Percentiles rank a stretch among this genome's conserved stretches.
phyloP scores from a whole-genome alignment of 192 early-diverging fungal genomes.

The Coemansia sp. region DNA sequence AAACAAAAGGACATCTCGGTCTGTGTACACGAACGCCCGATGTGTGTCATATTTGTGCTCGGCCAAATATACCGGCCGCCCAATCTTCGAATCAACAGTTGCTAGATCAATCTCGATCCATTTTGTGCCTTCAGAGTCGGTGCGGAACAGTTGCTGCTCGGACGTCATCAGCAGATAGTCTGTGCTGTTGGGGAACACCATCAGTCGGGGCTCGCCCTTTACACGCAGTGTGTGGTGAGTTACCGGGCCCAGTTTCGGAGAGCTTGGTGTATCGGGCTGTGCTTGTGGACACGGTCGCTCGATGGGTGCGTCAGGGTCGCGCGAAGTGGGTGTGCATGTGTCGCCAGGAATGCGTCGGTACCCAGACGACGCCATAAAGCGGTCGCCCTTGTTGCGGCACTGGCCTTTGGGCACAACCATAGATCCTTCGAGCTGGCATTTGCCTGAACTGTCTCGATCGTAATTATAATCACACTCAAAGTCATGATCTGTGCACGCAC shows the following conservation, averaged over 20 bases:
- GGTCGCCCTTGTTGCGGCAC: constrained; percentile 63
- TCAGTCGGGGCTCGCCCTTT: constrained; percentile 56
- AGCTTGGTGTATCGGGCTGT: constrained; percentile 22
- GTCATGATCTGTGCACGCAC: constrained; percentile 78
- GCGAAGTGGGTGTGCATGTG: constrained; percentile 59
- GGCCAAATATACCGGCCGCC: constrained; percentile 56
- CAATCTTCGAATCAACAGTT: constrained; percentile 5
- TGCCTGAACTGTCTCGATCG: constrained; percentile 51
- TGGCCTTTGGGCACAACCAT: constrained; percentile 60
- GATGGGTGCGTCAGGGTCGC: constrained; percentile 59
- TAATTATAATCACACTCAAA: constrained; percentile 95
- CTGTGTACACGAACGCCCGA: constrained; percentile 67
- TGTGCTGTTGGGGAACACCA: constrained; percentile 70
- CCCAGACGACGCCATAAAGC: constrained; percentile 74
- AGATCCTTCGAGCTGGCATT: constrained; percentile 62
- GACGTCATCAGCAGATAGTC: constrained; percentile 60
- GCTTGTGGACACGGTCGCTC: constrained; percentile 54
- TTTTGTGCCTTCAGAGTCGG: constrained; percentile 70
- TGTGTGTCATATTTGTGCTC: constrained; percentile 69
- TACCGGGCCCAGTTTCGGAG: constrained; percentile 7
- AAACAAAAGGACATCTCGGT: constrained; percentile 49
- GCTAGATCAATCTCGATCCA: constrained; percentile 60
- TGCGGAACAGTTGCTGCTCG: constrained; percentile 64
- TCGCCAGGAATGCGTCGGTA: constrained; percentile 85
- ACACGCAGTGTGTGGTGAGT: constrained; percentile 41